These are phyloP conservation scores for Trypanosoma conorhini DNA, from an alignment of 208 protist species.

Conservation along the genomic window DNA sequence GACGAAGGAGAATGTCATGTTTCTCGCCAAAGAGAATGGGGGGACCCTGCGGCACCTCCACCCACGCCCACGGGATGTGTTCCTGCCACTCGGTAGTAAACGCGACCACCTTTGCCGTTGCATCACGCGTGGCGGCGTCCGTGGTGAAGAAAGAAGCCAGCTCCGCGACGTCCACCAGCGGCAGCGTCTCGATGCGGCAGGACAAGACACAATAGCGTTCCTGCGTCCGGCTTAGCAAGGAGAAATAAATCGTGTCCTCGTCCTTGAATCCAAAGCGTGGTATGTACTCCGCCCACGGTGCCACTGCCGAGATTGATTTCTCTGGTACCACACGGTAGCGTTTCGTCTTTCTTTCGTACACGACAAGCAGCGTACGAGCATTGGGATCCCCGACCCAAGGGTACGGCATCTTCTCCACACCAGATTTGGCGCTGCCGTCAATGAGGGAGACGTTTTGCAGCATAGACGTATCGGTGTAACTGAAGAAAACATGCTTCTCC, in stretches of 20 bases:
- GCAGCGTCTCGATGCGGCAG: slow-evolving; percentile 52
- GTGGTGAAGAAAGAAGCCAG: slow-evolving; percentile 22
- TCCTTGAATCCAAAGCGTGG: slow-evolving; percentile 83
- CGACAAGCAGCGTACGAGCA: slow-evolving; percentile 50
- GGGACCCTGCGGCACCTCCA: slow-evolving; percentile 42
- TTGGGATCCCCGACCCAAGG: slow-evolving; percentile 81
- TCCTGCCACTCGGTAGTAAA: slow-evolving; percentile 56
- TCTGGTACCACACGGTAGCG: slow-evolving; percentile 54
- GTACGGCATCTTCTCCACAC: slow-evolving; percentile 73
- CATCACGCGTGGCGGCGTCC: slow-evolving; percentile 14
- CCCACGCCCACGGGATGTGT: slow-evolving; percentile 76
- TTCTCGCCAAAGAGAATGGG: slow-evolving; percentile 53
- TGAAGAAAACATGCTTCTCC: slow-evolving; percentile 66
- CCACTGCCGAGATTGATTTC: slow-evolving; percentile 29
- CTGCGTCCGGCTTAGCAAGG: slow-evolving; percentile 65
- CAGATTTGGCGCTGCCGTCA: slow-evolving; percentile 31
- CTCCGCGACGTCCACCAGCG: slow-evolving; percentile 36
- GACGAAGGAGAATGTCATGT: slow-evolving; percentile 59
- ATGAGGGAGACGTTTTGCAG: slow-evolving; percentile 65
- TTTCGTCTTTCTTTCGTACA: slow-evolving; percentile 44
- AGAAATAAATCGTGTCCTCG: slow-evolving; percentile 60
- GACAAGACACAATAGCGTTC: slow-evolving; percentile 63
- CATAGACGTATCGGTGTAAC: slow-evolving; percentile 74
- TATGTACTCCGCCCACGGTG: slow-evolving; percentile 81
- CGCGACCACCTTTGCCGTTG: neutral